A percentile compares a stretch with the other conserved stretches of the same genome.
These are phyloP conservation scores for Tranzscheliella williamsii DNA, from an alignment of 1,284 basidiomycete genomes.

Conservation along the genomic window DNA sequence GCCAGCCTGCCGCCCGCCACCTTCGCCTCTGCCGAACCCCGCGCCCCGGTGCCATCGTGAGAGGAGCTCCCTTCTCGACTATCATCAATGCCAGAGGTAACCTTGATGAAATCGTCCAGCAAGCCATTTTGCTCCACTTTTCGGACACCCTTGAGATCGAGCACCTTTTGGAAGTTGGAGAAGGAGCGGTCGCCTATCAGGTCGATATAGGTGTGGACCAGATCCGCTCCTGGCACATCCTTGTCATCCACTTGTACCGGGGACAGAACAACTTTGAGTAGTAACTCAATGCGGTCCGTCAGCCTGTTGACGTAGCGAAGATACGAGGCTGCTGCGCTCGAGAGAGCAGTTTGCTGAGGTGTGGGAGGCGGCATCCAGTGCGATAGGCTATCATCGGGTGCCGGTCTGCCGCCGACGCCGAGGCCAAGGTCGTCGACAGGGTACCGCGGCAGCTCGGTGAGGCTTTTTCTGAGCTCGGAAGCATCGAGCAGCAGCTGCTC, in stretches of 20 bases:
- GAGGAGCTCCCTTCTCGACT: not conserved
- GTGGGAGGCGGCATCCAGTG: slow-evolving; percentile 23
- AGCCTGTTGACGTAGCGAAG: slow-evolving; percentile 43
- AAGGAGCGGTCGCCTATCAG: slow-evolving; percentile 50
- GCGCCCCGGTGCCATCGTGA: slow-evolving; percentile 1
- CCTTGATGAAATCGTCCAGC: slow-evolving; percentile 82
- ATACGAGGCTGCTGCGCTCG: slow-evolving; percentile 36
- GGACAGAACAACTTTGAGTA: slow-evolving; percentile 42
- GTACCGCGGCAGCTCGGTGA: slow-evolving; percentile 53
- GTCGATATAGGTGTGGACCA: slow-evolving; percentile 47
- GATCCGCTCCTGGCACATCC: slow-evolving; percentile 1
- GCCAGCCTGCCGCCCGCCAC: slow-evolving; percentile 8
- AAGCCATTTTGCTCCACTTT: slow-evolving; percentile 83
- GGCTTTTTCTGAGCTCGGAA: slow-evolving; percentile 29
- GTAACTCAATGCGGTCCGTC: slow-evolving; percentile 37
- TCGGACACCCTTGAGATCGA: slow-evolving; percentile 81
- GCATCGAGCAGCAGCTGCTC: slow-evolving; percentile 50
- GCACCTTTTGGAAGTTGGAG: slow-evolving; percentile 77
- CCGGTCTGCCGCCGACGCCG: slow-evolving; percentile 7
- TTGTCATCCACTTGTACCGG: slow-evolving; percentile 8
- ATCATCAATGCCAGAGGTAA: slow-evolving; percentile 66
- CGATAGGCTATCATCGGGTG: slow-evolving; percentile 15
- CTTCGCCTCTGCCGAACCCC: slow-evolving; percentile 4
- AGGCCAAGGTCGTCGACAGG: slow-evolving; percentile 29
- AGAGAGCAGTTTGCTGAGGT: slow-evolving; percentile 25